Conservation (phyloP, 164 flowering plant genomes). For the Dillenia suffruticosa region DNA sequence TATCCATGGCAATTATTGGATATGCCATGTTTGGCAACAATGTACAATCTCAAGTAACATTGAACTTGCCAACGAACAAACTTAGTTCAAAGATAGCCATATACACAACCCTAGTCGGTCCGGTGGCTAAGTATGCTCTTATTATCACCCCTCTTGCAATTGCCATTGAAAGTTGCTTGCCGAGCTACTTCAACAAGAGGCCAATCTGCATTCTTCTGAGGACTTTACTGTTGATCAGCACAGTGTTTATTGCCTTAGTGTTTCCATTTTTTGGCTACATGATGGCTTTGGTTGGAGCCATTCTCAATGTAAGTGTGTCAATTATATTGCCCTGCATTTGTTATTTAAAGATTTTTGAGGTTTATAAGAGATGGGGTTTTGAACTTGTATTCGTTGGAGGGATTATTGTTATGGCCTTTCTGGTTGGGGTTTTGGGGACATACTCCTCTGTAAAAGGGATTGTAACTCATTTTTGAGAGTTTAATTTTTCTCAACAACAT, state of each 20-base stretch:
- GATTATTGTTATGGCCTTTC: slow-evolving; percentile 19
- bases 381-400: slow-evolving; percentile 15
- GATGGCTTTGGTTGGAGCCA: slow-evolving; percentile 41
- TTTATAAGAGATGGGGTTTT: slow-evolving; percentile 9
- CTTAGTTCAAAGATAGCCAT: slow-evolving; percentile 24
- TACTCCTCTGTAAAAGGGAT: slow-evolving; percentile 20
- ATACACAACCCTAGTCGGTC: slow-evolving; percentile 17
- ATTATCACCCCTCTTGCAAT: slow-evolving; percentile 12
- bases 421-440: slow-evolving; percentile 24
- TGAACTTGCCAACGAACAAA: slow-evolving; percentile 20
- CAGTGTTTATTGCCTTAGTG: slow-evolving; percentile 23
- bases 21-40: slow-evolving; percentile 24
- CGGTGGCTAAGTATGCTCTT: slow-evolving; percentile 28
- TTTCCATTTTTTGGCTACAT: slow-evolving; percentile 34
- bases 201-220: slow-evolving; percentile 10
- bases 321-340: slow-evolving; percentile 39
- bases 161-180: slow-evolving; percentile 5
- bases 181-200: neutral
- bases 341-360: slow-evolving; percentile 32
- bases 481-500: neutral
- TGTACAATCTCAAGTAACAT: slow-evolving; percentile 20
- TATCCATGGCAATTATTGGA: slow-evolving; percentile 16
- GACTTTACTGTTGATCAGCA: slow-evolving; percentile 17
- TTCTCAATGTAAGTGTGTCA: slow-evolving; percentile 28
- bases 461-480: neutral